A percentile compares a stretch with the other conserved stretches of the same genome.
phyloP scores from a whole-genome alignment of 495 filamentous ascomycete species.

The Parachaetomium inaequale region DNA sequence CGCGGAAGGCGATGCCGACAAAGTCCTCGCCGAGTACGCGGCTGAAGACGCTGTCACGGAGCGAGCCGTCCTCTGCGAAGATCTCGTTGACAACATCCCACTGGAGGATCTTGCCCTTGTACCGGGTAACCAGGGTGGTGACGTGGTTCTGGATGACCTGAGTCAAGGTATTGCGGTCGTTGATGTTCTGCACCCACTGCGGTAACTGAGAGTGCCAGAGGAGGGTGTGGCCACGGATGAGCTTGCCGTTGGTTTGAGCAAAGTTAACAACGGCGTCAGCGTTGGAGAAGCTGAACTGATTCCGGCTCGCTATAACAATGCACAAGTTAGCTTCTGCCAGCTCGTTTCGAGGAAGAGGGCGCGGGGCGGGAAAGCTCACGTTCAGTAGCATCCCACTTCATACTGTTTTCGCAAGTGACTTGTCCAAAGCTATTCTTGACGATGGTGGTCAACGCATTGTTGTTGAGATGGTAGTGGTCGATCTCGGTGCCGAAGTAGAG shows the following conservation, averaged over 20 bases:
- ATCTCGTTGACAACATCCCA: constrained; percentile 66
- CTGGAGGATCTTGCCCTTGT: constrained; percentile 50
- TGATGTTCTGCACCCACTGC: constrained; percentile 50
- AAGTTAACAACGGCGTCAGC: constrained; percentile 49
- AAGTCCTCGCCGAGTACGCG: constrained; percentile 54
- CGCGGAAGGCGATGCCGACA: constrained; percentile 53
- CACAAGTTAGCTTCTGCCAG: constrained; percentile 14
- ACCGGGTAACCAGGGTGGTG: constrained; percentile 49
- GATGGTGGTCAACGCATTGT: constrained; percentile 50
- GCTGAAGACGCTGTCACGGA: constrained; percentile 54
- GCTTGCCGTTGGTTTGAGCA: constrained; percentile 44
- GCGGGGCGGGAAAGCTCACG: constrained; percentile 12
- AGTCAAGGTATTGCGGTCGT: constrained; percentile 52
- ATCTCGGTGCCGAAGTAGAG: constrained; percentile 56
- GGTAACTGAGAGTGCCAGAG: constrained; percentile 61
- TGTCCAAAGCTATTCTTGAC: constrained; percentile 57
- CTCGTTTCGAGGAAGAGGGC: neutral
- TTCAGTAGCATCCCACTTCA: constrained; percentile 54
- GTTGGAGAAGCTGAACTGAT: constrained; percentile 51
- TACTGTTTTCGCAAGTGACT: constrained; percentile 62
- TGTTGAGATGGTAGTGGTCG: constrained; percentile 51
- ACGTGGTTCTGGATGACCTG: constrained; percentile 53
- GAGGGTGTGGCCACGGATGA: constrained; percentile 56
- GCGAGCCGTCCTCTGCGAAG: constrained; percentile 63
- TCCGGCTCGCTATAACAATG: constrained; percentile 44